Conservation (phyloP, 192 early-diverging fungal species). For the Linderina pennispora region DNA sequence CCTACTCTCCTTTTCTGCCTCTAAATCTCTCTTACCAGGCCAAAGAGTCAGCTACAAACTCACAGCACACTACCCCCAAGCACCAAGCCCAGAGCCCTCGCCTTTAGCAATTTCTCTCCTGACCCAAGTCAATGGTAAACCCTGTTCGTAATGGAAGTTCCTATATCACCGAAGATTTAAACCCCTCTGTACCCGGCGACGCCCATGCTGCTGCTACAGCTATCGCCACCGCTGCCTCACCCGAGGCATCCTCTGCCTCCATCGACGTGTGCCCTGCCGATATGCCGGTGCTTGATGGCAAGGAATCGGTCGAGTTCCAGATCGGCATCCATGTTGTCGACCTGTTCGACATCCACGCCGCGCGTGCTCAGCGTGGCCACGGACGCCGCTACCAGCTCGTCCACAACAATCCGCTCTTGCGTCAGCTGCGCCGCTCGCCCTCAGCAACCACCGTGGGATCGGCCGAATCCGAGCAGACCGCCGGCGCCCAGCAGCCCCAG, state of each 20-base stretch:
- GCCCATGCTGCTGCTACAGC: slow-evolving; percentile 1
- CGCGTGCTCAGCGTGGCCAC: slow-evolving; percentile 11
- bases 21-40: too few relatives aligned
- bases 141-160: slow-evolving; percentile 33
- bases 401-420: slow-evolving; percentile 30
- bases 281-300: slow-evolving; percentile 51
- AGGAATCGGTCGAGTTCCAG: slow-evolving; percentile 62
- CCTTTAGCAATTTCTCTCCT: not conserved
- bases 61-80: too few relatives aligned
- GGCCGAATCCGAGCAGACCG: slow-evolving; percentile 14
- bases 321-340: slow-evolving; percentile 68
- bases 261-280: slow-evolving; percentile 1
- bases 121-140: slow-evolving; percentile 32
- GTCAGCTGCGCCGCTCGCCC: slow-evolving; percentile 36
- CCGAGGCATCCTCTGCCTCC: slow-evolving; percentile 6
- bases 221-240: slow-evolving; percentile 2
- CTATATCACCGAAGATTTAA: slow-evolving; percentile 40
- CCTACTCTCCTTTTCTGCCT: too few relatives aligned
- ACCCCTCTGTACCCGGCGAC: slow-evolving; percentile 1
- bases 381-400: slow-evolving; percentile 36
- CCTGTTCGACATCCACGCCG: slow-evolving; percentile 63
- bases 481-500: slow-evolving; percentile 32
- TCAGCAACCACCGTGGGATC: slow-evolving; percentile 28
- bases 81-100: too few relatives aligned
- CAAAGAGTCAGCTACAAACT: too few relatives aligned